Evolutionary conservation across 345 rosid genomes (phyloP).

Genomic region (Murraya koenigii): DNA sequence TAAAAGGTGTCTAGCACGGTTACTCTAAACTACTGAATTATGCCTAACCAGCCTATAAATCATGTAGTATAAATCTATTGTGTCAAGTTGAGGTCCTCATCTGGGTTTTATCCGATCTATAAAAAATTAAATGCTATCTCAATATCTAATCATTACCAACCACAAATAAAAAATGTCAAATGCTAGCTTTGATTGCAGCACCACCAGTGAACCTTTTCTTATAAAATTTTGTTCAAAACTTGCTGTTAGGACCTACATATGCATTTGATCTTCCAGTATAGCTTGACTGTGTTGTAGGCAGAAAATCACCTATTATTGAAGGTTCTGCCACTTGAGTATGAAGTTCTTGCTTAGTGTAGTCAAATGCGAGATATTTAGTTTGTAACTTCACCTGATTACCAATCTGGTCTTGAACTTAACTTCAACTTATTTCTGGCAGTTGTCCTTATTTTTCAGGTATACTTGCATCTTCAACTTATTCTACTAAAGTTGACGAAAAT

Average conservation of each 20-base stretch:
- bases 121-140: no score
- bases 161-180: background rate
- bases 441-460: no score
- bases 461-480: no score
- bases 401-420: no score
- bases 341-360: no score
- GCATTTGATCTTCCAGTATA: background rate
- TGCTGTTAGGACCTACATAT: background rate
- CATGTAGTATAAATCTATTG: background rate
- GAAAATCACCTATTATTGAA: no score
- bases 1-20: background rate
- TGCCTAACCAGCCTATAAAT: background rate
- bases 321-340: no score
- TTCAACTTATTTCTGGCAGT: no score
- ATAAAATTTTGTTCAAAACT: background rate
- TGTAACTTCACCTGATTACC: no score
- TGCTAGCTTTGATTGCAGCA: background rate
- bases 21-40: background rate
- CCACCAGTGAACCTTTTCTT: background rate
- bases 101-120: background rate
- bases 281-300: background rate
- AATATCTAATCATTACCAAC: background rate
- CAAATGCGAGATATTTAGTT: no score
- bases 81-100: background rate
- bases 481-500: background rate